Evolutionary conservation across 129 eudicot species (phyloP), one percentile per base, ranked within the genome.

Genomic region (Tagetes erecta): DNA sequence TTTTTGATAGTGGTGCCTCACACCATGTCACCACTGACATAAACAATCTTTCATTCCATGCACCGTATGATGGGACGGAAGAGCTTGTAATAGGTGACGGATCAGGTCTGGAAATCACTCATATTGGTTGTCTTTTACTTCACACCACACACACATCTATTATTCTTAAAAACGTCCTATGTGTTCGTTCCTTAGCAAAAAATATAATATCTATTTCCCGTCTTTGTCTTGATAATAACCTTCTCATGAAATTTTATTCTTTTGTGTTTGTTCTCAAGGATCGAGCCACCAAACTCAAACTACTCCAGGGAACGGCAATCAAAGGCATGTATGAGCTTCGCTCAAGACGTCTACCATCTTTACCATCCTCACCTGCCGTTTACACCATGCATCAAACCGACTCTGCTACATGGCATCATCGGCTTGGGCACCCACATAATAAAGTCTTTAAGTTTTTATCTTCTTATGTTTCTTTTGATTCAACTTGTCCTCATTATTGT

Each of bases 61-160:
- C 40, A 58, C 36, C 40, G 64, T 58, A 58, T 58, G 39, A 58
- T 6, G 39, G 40, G 11, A 58, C 64, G 13, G 13, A 58, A 58
- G 39, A 58, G 2, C 66, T 35, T 14, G 41, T 60, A 60, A 60
- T 33, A 9, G 42, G 66, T 60, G 66, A 9, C 7, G 41, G 66
- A 60, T 60, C 42, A 60, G 42, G 66, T 60, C 66, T 60, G 8
- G 1, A 9, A 60, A 60, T 34, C 66, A 60, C 66, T 60, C 66
- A 60, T 34, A 64, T 38, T 38, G 68, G 68, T 64, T 64, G 68
- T 64, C 68, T 64, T 12, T 64, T 64, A 64, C 0, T 38, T 37
- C 68, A 64, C 68, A 64, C 68, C 68, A 38, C 49, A 64, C 68
- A 64, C 68, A 64, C 49, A 8, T 60, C 66, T 6, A 60, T 60